Evolutionary conservation across 1,139 yeast genomes (phyloP).

Genomic region (Blastobotrys malaysiensis): DNA sequence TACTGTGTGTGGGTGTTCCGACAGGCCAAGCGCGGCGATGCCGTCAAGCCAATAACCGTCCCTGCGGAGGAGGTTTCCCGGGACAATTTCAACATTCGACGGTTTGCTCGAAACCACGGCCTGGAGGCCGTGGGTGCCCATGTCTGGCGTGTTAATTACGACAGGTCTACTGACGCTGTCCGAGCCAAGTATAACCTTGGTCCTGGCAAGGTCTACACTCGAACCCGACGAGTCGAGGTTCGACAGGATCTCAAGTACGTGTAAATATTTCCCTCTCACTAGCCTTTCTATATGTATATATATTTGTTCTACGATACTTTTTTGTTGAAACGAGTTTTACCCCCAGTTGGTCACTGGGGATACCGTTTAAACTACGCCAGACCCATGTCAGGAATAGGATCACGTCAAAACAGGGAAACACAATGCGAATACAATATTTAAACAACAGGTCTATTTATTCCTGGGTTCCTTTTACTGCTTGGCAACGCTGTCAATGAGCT

Average conservation of each 20-base stretch:
- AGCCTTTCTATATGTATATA: neutral
- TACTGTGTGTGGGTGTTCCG: constrained; percentile 88
- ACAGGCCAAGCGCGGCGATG: constrained; percentile 39
- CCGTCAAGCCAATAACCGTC: constrained; percentile 15
- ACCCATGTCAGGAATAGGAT: too few species aligned
- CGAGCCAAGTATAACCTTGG: constrained; percentile 70
- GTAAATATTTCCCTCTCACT: constrained; percentile 5
- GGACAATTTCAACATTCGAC: constrained; percentile 64
- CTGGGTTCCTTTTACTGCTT: constrained; percentile 17
- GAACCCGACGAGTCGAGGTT: constrained; percentile 7
- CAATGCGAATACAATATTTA: neutral
- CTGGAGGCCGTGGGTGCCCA: constrained; percentile 84
- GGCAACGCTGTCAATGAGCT: constrained; percentile 32
- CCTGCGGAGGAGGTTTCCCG: constrained; percentile 30
- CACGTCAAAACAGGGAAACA: neutral
- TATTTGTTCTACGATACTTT: too few species aligned
- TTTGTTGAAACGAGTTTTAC: too few species aligned
- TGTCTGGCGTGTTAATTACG: constrained; percentile 85
- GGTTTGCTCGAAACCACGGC: constrained; percentile 49
- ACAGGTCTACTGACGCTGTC: constrained; percentile 61
- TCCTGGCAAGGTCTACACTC: constrained; percentile 56
- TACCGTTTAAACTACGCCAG: too few species aligned
- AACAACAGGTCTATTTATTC: constrained; percentile 1
- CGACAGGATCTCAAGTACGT: constrained; percentile 8
- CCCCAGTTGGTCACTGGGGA: too few species aligned